phyloP scores from a whole-genome alignment of 768 basidiomycete genomes.

The Tubosaeta sp. region DNA sequence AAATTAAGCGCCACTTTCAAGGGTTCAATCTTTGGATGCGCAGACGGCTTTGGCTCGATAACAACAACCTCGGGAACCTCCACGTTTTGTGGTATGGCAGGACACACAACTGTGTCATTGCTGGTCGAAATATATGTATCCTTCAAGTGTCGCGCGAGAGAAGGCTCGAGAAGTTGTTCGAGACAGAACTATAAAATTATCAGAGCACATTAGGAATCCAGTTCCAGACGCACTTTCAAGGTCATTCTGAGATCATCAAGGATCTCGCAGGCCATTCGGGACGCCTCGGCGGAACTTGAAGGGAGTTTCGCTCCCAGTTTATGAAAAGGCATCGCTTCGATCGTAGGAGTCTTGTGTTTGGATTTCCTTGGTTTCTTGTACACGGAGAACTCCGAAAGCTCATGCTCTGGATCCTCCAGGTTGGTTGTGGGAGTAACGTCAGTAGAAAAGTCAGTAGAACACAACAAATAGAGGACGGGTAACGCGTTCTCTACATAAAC shows the following conservation, averaged over 20 bases:
- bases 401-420: constrained; percentile 4
- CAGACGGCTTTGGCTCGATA: constrained; percentile 19
- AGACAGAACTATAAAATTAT: constrained; percentile 23
- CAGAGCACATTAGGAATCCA: background rate
- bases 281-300: constrained; percentile 15
- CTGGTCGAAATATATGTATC: constrained; percentile 7
- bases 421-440: background rate
- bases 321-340: constrained; percentile 30
- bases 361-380: constrained; percentile 28
- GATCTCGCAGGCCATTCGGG: constrained; percentile 12
- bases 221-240: constrained; percentile 31
- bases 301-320: constrained; percentile 30
- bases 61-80: background rate
- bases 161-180: constrained; percentile 15
- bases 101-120: background rate
- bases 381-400: constrained; percentile 3
- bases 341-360: constrained; percentile 12
- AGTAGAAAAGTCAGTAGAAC: constrained; percentile 9
- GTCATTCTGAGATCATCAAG: constrained; percentile 21
- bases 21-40: constrained; percentile 48
- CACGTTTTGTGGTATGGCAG: background rate
- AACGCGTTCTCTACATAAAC: constrained; percentile 22
- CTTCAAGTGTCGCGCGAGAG: constrained; percentile 7
- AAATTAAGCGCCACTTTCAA: constrained; percentile 61
- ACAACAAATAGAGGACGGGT: constrained; percentile 17